phyloP scores from a whole-genome alignment of 2,329 filamentous ascomycete species.

The Colletotrichum sp. region DNA sequence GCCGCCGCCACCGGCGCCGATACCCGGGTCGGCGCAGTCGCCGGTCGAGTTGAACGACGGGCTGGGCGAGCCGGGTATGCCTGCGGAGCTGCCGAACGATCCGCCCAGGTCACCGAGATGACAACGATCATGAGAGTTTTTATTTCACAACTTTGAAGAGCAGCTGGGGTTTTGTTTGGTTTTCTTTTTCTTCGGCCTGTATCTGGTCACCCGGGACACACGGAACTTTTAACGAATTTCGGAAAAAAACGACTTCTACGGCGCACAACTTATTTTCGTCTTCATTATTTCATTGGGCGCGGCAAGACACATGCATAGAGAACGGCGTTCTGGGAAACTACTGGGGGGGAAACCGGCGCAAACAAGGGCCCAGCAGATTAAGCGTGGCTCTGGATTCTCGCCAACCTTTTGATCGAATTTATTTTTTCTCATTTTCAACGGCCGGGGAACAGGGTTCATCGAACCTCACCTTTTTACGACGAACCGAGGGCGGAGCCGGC shows the following conservation, averaged over 20 bases:
- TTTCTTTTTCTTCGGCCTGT: not conserved
- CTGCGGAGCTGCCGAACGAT: slow-evolving; percentile 19
- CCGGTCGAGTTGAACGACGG: slow-evolving; percentile 19
- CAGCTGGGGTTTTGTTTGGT: not conserved
- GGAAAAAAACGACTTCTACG: not conserved
- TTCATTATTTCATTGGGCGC: not conserved
- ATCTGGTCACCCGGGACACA: not conserved
- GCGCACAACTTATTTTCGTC: not conserved
- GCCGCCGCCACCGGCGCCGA: not conserved
- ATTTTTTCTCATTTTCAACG: not conserved
- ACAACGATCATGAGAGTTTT: not conserved
- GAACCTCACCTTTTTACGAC: not conserved
- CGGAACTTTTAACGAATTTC: not conserved
- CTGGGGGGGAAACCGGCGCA: not conserved
- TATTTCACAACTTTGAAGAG: not conserved
- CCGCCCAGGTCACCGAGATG: slow-evolving; percentile 14
- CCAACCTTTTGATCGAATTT: not conserved
- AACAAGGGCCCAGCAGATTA: not conserved
- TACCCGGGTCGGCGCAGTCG: not conserved
- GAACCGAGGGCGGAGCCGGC: not conserved
- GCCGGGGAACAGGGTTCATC: not conserved
- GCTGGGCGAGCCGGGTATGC: slow-evolving; percentile 12
- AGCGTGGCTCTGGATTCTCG: not conserved
- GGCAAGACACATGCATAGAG: slow-evolving; percentile 19
- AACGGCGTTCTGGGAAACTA: not conserved